Base-by-base conservation (phyloP, 1,284 basidiomycete species). In the Moesziomyces sp. region DNA sequence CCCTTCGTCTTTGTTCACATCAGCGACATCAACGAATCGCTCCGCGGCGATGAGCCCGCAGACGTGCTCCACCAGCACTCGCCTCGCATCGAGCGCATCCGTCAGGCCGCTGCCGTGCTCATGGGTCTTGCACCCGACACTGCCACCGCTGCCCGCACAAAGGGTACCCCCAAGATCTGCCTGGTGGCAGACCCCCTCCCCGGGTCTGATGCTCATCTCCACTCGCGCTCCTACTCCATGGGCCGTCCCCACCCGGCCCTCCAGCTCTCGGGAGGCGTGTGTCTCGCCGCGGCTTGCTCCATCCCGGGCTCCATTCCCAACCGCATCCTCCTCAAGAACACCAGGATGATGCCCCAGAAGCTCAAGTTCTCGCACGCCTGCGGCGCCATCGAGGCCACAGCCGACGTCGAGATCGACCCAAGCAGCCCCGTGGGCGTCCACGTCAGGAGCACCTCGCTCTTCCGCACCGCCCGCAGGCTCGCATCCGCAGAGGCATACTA, bases 161-260 rank as follows among this genome's bases (percentile, higher is more conserved):
- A 46, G 58, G 28, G 74, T 1, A 58, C 73, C 14, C 79, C 79
- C n/a, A 81, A 81, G 38, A 69, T 79, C 42, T 77, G 75, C 57
- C 59, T 79, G 24, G 51, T 81, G n/a, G 21, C 40, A 6, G 50
- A 52, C 11, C 43, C 59, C 5, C 33, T 50, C 3, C 13, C 40
- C 13, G 58, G 58, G 3, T 46, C 46, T 1, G 52, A 28, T 7
- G 28, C 42, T 18, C 59, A 61, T 46, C 19, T 61, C 11, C 48
- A 40, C 11, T 38, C 52, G 9, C 46, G 59, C 23, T 40, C 42
- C 16, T 61, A 44, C 33, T 54, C 52, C 42, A 62, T 62, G 59
- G 59, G 59, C 18, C 48, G 38, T 2, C 59, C 59, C 0, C 59
- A 62, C 18, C 59, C 59, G 8, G 53, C 59, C 6, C 45, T 62